Percentiles rank a stretch among this genome's conserved stretches.
phyloP scores from a whole-genome alignment of 2,329 filamentous ascomycete genomes.

The Colletotrichum somersetense region DNA sequence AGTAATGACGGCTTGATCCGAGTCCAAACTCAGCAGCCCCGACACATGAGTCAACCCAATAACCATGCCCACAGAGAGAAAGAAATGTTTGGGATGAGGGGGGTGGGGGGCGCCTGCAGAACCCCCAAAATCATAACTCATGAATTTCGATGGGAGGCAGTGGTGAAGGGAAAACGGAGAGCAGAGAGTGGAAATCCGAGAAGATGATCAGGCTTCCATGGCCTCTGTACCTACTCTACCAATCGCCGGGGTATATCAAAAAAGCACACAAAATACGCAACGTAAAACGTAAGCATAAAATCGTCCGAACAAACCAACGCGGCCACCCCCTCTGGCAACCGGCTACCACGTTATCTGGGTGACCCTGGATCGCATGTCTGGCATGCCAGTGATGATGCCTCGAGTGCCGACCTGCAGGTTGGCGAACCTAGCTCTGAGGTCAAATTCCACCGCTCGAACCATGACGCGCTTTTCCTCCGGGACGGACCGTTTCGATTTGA shows the following conservation, averaged over 20 bases:
- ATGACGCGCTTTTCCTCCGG: slow-evolving; percentile 68
- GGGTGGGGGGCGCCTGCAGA: not conserved
- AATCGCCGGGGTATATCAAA: slow-evolving; percentile 41
- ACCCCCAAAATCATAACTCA: not conserved
- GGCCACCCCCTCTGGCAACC: too few relatives aligned
- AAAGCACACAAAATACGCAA: slow-evolving; percentile 11
- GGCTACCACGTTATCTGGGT: slow-evolving; percentile 62
- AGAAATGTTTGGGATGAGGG: not conserved
- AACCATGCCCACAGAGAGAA: not conserved
- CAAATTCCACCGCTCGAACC: slow-evolving; percentile 68
- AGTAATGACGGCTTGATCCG: not conserved
- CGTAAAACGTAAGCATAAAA: slow-evolving; percentile 8
- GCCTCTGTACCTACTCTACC: slow-evolving; percentile 17
- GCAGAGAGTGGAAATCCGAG: not conserved
- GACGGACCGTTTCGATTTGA: slow-evolving; percentile 50
- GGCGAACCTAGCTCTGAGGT: slow-evolving; percentile 64
- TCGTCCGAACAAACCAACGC: not conserved
- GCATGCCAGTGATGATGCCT: slow-evolving; percentile 59
- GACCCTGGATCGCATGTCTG: slow-evolving; percentile 61
- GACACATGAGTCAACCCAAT: not conserved
- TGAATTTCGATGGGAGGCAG: not conserved
- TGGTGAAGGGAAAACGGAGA: not conserved
- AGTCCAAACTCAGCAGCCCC: not conserved
- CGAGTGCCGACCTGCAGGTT: slow-evolving; percentile 67
- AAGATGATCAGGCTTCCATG: not conserved